Percentiles rank a stretch among this genome's conserved stretches.
Evolutionary conservation across 108 stramenopile genomes (phyloP).

Genomic region (Fistulifera pelliculosa): DNA sequence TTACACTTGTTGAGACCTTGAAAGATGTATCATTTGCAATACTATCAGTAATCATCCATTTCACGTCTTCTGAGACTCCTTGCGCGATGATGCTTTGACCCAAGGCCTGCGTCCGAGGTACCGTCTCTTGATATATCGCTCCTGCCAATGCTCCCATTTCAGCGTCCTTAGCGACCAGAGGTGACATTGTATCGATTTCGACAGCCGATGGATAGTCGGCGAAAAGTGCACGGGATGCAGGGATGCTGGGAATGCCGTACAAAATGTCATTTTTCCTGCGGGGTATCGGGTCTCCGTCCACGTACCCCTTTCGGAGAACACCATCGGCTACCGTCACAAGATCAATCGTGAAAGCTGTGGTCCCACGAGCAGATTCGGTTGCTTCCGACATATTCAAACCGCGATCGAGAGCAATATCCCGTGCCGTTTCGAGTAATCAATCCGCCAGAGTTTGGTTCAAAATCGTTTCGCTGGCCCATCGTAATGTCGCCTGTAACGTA

Average conservation of each 20-base stretch:
- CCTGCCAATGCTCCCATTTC: constrained; percentile 60
- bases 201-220: constrained; percentile 22
- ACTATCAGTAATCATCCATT: constrained; percentile 69
- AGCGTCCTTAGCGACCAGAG: constrained; percentile 21
- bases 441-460: constrained; percentile 26
- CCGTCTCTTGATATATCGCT: constrained; percentile 57
- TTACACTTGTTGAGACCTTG: not conserved
- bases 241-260: no score
- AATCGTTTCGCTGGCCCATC: constrained; percentile 25
- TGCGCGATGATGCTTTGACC: constrained; percentile 58
- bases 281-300: not conserved
- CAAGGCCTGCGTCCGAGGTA: constrained; percentile 25
- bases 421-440: constrained; percentile 23
- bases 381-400: constrained; percentile 31
- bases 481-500: constrained; percentile 30
- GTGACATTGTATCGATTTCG: constrained; percentile 2
- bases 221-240: constrained; percentile 20
- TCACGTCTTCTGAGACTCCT: constrained; percentile 66
- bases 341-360: constrained; percentile 44
- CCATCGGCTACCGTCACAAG: constrained; percentile 41
- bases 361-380: constrained; percentile 42
- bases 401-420: constrained; percentile 14
- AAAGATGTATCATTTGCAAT: not conserved
- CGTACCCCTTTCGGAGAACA: constrained; percentile 32
- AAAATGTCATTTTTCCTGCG: not conserved